A percentile compares a stretch with the other conserved stretches of the same genome.
These are phyloP conservation scores for Penicillium dipodomyicola DNA, from an alignment of 495 filamentous ascomycete species.

Conservation along the genomic window DNA sequence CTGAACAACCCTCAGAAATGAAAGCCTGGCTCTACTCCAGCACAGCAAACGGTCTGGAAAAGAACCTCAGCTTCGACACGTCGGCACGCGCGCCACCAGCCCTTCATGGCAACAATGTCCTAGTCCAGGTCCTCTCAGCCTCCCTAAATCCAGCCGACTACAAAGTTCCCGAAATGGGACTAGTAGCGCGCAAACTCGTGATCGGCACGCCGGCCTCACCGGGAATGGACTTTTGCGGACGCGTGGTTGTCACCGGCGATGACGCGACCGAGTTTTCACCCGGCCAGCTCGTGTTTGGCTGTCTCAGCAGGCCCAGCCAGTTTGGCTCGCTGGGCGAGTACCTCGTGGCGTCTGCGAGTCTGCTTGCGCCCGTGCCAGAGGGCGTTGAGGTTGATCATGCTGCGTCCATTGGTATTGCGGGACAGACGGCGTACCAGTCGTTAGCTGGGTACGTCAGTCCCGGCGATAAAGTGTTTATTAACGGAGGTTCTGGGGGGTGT, in stretches of 20 bases:
- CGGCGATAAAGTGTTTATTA: slow-evolving; percentile 61
- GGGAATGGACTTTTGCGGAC: slow-evolving; percentile 60
- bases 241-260: slow-evolving; percentile 46
- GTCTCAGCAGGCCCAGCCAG: slow-evolving; percentile 30
- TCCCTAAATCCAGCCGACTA: slow-evolving; percentile 70
- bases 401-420: slow-evolving; percentile 51
- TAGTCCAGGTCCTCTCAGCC: slow-evolving; percentile 55
- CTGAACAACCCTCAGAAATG: slow-evolving; percentile 45
- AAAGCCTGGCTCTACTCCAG: slow-evolving; percentile 59
- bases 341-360: slow-evolving; percentile 23
- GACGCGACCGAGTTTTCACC: slow-evolving; percentile 31
- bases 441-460: slow-evolving; percentile 49
- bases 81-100: slow-evolving; percentile 42
- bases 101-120: slow-evolving; percentile 42
- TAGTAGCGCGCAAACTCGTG: slow-evolving; percentile 33
- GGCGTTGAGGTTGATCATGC: slow-evolving; percentile 51
- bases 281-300: slow-evolving; percentile 58
- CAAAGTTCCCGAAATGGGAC: slow-evolving; percentile 59
- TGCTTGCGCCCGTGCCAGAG: slow-evolving; percentile 39
- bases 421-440: slow-evolving; percentile 56
- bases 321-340: slow-evolving; percentile 57
- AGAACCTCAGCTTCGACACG: slow-evolving; percentile 53
- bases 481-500: slow-evolving; percentile 61
- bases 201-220: slow-evolving; percentile 51
- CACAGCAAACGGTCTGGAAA: slow-evolving; percentile 51